Evolutionary conservation across 1,284 basidiomycete species (phyloP).

Genomic region (Pseudomicrostroma phylloplanum): DNA sequence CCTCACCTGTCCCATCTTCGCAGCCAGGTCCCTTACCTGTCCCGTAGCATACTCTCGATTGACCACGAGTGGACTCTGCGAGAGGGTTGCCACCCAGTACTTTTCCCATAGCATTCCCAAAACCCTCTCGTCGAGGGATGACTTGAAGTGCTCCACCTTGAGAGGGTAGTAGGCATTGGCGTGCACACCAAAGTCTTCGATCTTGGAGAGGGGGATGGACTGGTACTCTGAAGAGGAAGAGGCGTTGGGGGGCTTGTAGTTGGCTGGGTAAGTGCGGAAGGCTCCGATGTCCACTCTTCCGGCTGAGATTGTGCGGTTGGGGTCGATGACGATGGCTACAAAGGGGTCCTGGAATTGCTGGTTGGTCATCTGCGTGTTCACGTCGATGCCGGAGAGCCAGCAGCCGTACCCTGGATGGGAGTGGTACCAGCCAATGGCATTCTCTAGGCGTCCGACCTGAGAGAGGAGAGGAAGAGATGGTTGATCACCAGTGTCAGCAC

Average conservation of each 20-base stretch:
- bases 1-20: conserved; percentile 61
- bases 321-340: conserved; percentile 94
- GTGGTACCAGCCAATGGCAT: conserved; percentile 98
- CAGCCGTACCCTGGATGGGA: conserved; percentile 99
- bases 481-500: conserved; percentile 9
- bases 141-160: conserved; percentile 91
- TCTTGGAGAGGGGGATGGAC: conserved; percentile 68
- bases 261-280: conserved; percentile 89
- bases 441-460: conserved; percentile 73
- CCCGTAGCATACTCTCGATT: conserved; percentile 85
- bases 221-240: conserved; percentile 71
- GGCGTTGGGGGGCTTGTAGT: conserved; percentile 51
- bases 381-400: conserved; percentile 97
- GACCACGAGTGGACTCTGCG: conserved; percentile 80
- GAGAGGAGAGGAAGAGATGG: neutral
- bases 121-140: conserved; percentile 73
- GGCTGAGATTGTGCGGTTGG: conserved; percentile 92
- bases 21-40: conserved; percentile 77
- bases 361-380: conserved; percentile 89
- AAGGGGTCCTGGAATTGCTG: conserved; percentile 89
- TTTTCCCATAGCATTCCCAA: conserved; percentile 94
- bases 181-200: conserved; percentile 64
- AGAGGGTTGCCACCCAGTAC: conserved; percentile 95
- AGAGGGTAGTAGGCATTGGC: conserved; percentile 93
- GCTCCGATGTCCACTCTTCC: conserved; percentile 98